Base-by-base conservation (phyloP, 148 eudicot species). In the Pouteria glomerata region DNA sequence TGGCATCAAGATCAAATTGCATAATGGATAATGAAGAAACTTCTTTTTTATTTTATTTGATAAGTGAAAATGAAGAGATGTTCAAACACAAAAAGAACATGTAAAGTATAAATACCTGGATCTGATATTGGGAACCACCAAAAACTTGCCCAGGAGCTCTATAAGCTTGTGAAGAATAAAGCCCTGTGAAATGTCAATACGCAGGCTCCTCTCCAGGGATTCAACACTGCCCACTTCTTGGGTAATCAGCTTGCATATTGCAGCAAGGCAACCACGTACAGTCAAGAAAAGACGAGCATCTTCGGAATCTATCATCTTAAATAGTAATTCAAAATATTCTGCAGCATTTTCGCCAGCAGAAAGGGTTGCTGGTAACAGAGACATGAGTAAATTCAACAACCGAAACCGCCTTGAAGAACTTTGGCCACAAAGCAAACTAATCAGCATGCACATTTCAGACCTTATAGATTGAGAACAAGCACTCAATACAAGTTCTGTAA, bases 201-300 rank as follows among this genome's bases (percentile, higher is more conserved):
- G 99, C 68, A 96, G 83, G 79, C 97, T 92, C 82, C 99, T 90
- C 84, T 96, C 99, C 52, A 92, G 77, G 63, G 97, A 84, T 73
- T 92, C 97, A 78, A 92, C 77, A 74, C 83, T 88, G 58, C 82
- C 78, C 59, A 96, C 97, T 88, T 96, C 99, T 77, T 89, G 92
- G 60, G 86, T 82, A 70, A 96, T 92, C 73, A 96, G 79, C 78
- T 96, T 92, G 76, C 92, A 88, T 37, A 96, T 82, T 58, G 88
- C 85, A 62, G 84, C 73, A 76, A 96, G 82, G 81, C 88, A 87
- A 73, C 99, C 97, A 79, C 87, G 84, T 12, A 88, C 99, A 77
- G 99, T 96, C 83, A 96, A 91, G 80, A 96, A 96, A 64, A 96
- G 87, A 64, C 94, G 88, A 67, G 99, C 99, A 82, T 96, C 99